These are phyloP conservation scores for Triticum dicoccoides DNA, from an alignment of 176 grass and related monocot genomes.

Conservation along the genomic window DNA sequence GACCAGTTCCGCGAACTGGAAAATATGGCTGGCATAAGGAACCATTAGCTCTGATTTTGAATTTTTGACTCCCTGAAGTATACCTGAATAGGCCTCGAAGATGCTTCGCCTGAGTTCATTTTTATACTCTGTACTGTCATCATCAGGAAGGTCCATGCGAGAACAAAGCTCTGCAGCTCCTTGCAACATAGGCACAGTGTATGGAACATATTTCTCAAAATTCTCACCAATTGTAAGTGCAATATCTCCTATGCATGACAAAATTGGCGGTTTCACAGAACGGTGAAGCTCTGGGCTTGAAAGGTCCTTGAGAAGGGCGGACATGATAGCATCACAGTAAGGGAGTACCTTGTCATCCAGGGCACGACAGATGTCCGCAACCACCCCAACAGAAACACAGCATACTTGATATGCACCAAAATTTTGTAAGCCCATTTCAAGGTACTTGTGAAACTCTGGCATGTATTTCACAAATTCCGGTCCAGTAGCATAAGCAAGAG, in stretches of 20 bases:
- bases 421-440: slow-evolving; percentile 61
- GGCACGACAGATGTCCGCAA: slow-evolving; percentile 55
- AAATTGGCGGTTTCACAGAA: slow-evolving; percentile 66
- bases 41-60: slow-evolving; percentile 63
- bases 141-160: slow-evolving; percentile 41
- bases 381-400: slow-evolving; percentile 57
- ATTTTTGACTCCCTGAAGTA: slow-evolving; percentile 67
- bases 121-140: slow-evolving; percentile 57
- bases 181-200: slow-evolving; percentile 57
- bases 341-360: slow-evolving; percentile 53
- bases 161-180: slow-evolving; percentile 54
- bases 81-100: slow-evolving; percentile 76
- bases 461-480: slow-evolving; percentile 57
- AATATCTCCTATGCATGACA: slow-evolving; percentile 74
- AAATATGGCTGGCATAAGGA: slow-evolving; percentile 52
- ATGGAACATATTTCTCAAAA: slow-evolving; percentile 70
- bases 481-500: slow-evolving; percentile 51
- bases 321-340: slow-evolving; percentile 63
- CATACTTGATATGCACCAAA: slow-evolving; percentile 63
- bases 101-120: slow-evolving; percentile 61
- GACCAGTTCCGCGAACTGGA: slow-evolving; percentile 61
- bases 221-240: slow-evolving; percentile 68
- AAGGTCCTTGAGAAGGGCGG: slow-evolving; percentile 50
- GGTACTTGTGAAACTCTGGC: slow-evolving; percentile 54
- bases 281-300: slow-evolving; percentile 47